phyloP scores from a whole-genome alignment of 257 asterid genomes.

The Pogostemon cablin region DNA sequence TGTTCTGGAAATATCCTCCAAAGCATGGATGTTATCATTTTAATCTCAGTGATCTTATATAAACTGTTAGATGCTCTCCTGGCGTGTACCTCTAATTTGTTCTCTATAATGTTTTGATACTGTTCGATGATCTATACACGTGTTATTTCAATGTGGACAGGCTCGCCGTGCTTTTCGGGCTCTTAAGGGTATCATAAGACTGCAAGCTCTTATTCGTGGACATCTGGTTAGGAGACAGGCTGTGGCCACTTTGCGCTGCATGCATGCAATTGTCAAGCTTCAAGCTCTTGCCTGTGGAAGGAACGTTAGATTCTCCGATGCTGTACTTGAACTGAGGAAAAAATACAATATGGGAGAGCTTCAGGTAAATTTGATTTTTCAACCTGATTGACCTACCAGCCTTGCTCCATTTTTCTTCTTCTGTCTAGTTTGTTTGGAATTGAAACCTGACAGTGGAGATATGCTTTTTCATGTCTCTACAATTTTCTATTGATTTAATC shows the following conservation, averaged over 20 bases:
- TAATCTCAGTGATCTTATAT: background rate
- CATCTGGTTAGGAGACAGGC: constrained; percentile 96
- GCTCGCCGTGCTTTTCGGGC: constrained; percentile 94
- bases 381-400: constrained; percentile 17
- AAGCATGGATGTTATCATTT: background rate
- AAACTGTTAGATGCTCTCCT: background rate
- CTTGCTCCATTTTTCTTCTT: constrained; percentile 12
- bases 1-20: background rate
- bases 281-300: constrained; percentile 87
- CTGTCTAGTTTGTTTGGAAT: background rate
- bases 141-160: constrained; percentile 38
- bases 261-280: constrained; percentile 73
- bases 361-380: constrained; percentile 38
- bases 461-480: constrained; percentile 18
- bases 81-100: background rate
- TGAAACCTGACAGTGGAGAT: constrained; percentile 4
- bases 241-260: constrained; percentile 73
- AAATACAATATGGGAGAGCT: constrained; percentile 32
- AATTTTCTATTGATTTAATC: background rate
- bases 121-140: background rate
- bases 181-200: constrained; percentile 90
- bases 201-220: constrained; percentile 93
- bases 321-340: constrained; percentile 33
- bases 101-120: background rate
- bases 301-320: constrained; percentile 55